Evolutionary conservation across 148 eudicot species (phyloP), one percentile per base, ranked within the genome.

Genomic region (Mesembryanthemum crystallinum): DNA sequence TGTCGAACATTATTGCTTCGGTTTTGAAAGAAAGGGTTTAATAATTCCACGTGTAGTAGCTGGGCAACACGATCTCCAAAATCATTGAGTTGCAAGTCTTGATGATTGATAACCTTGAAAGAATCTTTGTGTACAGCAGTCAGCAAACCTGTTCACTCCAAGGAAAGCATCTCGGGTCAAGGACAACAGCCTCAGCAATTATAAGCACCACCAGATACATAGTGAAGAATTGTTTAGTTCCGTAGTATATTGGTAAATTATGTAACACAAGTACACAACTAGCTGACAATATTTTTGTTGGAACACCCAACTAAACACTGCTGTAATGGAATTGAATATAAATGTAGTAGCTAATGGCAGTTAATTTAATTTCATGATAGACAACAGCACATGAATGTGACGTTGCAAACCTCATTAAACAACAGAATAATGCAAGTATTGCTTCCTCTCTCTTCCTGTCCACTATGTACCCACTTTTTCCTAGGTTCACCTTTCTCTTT

Each of bases 1-100:
- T 91, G 95, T 49, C 86, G 88, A 64, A 92, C 88, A 79, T 85
- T 85, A 79, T 72, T 84, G 85, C 72, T 84, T 75, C 81, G 82
- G 64, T 78, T 73, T 52, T 91, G 91, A 49, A 90, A 85, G 74
- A 84, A 82, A 1, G 94, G 99, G 12, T 84, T 79, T 28, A 86
- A 72, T 78, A 96, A 76, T 73, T 96, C 99, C 78, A 87, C 97
- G 66, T 96, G 99, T 70, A 96, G 78, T 52, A 96, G 84, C 82
- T 96, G 99, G 66, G 99, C 99, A 87, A 96, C 99, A 77, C 99
- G 97, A 67, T 96, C 97, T 61, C 99, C 99, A 73, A 92, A 81
- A 79, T 90, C 92, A 73, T 92, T 91, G 66, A 96, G 88, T 27
- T 86, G 77, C 76, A 96, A 82, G 79, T 85, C 97, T 72, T 83